Conservation (phyloP, 768 basidiomycete species). For the Glaciozyma antarctica region DNA sequence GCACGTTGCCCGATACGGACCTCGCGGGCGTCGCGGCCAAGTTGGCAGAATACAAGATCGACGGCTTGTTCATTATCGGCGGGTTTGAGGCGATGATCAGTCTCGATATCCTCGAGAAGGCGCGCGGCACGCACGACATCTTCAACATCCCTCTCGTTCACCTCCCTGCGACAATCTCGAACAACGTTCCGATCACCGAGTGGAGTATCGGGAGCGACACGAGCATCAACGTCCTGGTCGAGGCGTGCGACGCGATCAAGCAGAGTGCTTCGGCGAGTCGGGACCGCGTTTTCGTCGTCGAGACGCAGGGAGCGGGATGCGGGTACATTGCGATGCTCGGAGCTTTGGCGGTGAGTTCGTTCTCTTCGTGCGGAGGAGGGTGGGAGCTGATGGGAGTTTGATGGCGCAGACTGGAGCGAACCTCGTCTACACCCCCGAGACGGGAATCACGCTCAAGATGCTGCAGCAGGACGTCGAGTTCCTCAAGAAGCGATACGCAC, state of each 20-base stretch:
- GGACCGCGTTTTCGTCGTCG: conserved; percentile 93
- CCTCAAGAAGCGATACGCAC: conserved; percentile 69
- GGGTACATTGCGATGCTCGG: conserved; percentile 94
- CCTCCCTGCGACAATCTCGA: conserved; percentile 81
- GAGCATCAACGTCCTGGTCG: conserved; percentile 91
- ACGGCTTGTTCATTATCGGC: conserved; percentile 79
- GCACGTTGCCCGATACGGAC: conserved; percentile 71
- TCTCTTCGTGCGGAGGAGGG: background rate
- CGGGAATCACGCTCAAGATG: conserved; percentile 71
- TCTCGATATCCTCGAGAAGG: conserved; percentile 66
- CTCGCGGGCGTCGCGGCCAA: conserved; percentile 80
- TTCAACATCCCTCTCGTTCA: conserved; percentile 92
- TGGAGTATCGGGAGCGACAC: conserved; percentile 93
- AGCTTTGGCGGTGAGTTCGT: conserved; percentile 70
- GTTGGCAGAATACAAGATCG: conserved; percentile 73
- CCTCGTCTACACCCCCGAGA: conserved; percentile 87
- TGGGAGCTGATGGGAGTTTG: background rate
- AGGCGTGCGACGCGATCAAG: conserved; percentile 96
- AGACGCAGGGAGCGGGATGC: conserved; percentile 94
- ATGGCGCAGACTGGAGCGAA: conserved; percentile 67
- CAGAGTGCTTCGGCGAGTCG: conserved; percentile 94
- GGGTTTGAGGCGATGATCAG: conserved; percentile 92
- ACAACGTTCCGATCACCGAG: conserved; percentile 96
- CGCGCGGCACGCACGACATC: conserved; percentile 69
- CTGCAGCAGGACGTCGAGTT: conserved; percentile 77